Base-by-base conservation (phyloP, 257 asterid genomes). In the Nicotiana noctiflora region DNA sequence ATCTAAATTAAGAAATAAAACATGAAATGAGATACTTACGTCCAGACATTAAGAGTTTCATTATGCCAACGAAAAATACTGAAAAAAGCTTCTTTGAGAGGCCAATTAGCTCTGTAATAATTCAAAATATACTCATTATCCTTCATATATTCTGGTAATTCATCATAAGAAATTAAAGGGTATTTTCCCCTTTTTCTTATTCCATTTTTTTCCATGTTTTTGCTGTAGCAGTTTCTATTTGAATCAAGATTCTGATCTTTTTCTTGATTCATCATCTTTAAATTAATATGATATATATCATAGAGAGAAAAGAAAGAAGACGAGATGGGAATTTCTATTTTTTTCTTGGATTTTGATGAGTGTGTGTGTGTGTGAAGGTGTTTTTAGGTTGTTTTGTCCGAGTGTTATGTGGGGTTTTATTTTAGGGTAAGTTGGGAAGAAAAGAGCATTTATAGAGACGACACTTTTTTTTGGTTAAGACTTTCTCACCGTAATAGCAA, bases 1-100 rank as follows among this genome's bases (percentile, higher is more conserved):
- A 74, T 72, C 5, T 4, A 46, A 14, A 32, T 37, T 21, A 44
- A 74, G 8, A 46, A 74, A 23, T 1, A 40, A 53, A 5, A 27
- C 13, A 14, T 19, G 23, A 78, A 70, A 70, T 40, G 7, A 68
- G 2, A 70, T 70, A 88, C 98, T 83, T 80, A 92, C 99, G 98
- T 96, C 99, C 99, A 96, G 0, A 96, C 97, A 80, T 96, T 96
- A 17, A 96, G 97, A 25, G 99, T 94, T 89, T 96, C 99, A 79
- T 96, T 94, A 79, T 96, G 99, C 99, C 99, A 96, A 34, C 88
- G 88, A 79, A 94, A 96, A 2, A 96, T 10, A 88, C 99, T 96
- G 87, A 91, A 88, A 81, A 96, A 65, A 29, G 99, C 97, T 61
- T 94, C 86, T 84, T 86, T 94, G 32, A 91, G 65, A 84, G 98